phyloP scores from a whole-genome alignment of 208 protist species.

The Acanthamoeba healyi region DNA sequence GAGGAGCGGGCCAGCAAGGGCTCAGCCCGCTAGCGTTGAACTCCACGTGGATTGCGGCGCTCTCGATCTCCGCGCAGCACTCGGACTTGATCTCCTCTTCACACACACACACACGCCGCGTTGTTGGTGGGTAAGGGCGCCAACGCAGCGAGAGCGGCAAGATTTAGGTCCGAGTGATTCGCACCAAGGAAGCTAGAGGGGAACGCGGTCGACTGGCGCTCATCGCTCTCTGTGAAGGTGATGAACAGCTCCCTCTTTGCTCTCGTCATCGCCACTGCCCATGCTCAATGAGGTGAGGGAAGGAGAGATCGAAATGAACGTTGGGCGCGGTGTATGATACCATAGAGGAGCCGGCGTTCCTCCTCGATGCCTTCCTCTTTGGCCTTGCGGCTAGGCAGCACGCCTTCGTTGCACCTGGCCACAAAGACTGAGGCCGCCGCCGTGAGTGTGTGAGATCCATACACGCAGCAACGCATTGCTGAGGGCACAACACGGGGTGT shows the following conservation, averaged over 20 bases:
- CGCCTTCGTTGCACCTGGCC: not conserved
- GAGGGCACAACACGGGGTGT: not conserved
- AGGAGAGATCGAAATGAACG: not conserved
- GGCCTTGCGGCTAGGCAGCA: not conserved
- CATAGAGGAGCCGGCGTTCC: conserved; percentile 38
- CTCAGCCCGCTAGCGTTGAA: not conserved
- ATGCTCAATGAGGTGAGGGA: not conserved
- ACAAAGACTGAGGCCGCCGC: not conserved
- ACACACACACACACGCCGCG: too few relatives aligned
- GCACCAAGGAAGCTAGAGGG: too few relatives aligned
- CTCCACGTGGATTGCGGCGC: not conserved
- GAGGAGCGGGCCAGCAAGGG: not conserved
- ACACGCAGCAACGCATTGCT: not conserved
- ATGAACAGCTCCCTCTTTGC: not conserved
- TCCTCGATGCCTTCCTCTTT: not conserved
- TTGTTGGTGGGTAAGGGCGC: too few relatives aligned
- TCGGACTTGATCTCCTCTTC: too few relatives aligned
- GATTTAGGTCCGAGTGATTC: too few relatives aligned
- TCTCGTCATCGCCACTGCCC: conserved; percentile 5
- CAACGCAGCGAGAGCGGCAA: too few relatives aligned
- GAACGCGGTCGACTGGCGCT: too few relatives aligned
- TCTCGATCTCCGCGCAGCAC: too few relatives aligned
- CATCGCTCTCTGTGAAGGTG: not conserved
- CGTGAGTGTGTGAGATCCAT: not conserved
- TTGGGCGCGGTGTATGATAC: not conserved